Percentiles rank a stretch among this genome's conserved stretches.
phyloP scores from a whole-genome alignment of 75 land plant species.

The Cupressus sempervirens region DNA sequence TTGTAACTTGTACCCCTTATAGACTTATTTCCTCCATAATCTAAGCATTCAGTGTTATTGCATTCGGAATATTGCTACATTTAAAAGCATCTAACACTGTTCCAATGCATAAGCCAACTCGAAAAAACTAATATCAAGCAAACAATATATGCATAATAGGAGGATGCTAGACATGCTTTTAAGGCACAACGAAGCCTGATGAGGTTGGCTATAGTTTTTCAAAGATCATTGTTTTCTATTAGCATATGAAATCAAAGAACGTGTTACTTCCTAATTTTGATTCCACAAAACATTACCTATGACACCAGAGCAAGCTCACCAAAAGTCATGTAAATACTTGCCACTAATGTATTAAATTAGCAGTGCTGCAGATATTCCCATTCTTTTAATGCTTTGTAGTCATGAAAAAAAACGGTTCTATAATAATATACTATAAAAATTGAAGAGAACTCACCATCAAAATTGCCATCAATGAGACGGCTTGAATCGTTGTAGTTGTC shows the following conservation, averaged over 20 bases:
- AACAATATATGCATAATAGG: not conserved
- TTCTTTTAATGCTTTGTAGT: not conserved
- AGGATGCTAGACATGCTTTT: not conserved
- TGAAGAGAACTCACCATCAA: conserved; percentile 56
- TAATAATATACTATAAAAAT: not conserved
- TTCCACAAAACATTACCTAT: not conserved
- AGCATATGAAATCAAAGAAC: not conserved
- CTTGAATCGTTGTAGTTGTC: conserved; percentile 91
- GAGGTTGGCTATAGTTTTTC: not conserved
- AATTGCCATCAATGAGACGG: conserved; percentile 80
- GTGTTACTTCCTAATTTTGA: not conserved
- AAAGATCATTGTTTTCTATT: not conserved
- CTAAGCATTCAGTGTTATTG: not conserved
- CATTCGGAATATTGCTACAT: not conserved
- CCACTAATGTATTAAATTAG: not conserved
- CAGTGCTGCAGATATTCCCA: not conserved
- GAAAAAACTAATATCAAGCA: not conserved
- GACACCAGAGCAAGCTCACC: not conserved
- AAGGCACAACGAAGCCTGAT: not conserved
- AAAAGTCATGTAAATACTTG: not conserved
- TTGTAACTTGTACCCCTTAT: not conserved
- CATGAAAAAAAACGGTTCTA: not conserved
- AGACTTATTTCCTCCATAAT: not conserved
- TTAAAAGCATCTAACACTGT: not conserved
- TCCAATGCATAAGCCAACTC: not conserved